Base-by-base conservation (phyloP, 441 rosid genomes). In the Jatropha multifida region DNA sequence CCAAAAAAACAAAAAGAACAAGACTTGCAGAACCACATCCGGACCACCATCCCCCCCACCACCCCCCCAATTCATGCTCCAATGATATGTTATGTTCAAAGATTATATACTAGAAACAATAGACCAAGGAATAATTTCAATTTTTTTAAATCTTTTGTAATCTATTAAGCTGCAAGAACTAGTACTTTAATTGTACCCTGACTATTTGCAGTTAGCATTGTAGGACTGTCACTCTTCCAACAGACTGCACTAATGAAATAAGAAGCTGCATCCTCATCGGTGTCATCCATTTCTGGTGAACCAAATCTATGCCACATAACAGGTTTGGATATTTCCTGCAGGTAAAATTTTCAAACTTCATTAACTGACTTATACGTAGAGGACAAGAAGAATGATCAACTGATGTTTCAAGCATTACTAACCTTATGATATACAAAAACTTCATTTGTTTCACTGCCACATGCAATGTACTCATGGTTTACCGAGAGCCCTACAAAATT, bases 401-500 rank as follows among this genome's bases (percentile, higher is more conserved):
- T 51, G 5, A 42, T 38, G 27, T 26, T 56, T 23, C 15, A n/a
- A 54, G 23, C 3, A 23, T 52, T 37, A 37, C 86, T 81, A 63
- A 92, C 99, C 98, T 96, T 96, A 78, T 96, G 98, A 83, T 94
- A 96, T 82, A 92, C 96, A 70, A 85, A 94, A 64, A 94, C 99
- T 83, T 96, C 99, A 71, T 96, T 96, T 73, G 94, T 86, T 86
- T 96, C 99, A 48, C 99, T 96, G 70, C 99, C 99, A 9, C 99
- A 96, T 13, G 97, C 94, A 11, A 96, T 88, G 79, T 88, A 94
- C 80, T 94, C 93, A 3, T 90, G 86, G 72, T 89, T 96, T 71
- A 96, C 99, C 0, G 96, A 87, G 55, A 96, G 95, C 73, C 99
- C 99, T 18, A 94, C 99, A 41, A 96, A 94, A 80, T 96, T 96